Evolutionary conservation across 2,329 filamentous ascomycete species (phyloP).

Genomic region (Monilinia fructicola): DNA sequence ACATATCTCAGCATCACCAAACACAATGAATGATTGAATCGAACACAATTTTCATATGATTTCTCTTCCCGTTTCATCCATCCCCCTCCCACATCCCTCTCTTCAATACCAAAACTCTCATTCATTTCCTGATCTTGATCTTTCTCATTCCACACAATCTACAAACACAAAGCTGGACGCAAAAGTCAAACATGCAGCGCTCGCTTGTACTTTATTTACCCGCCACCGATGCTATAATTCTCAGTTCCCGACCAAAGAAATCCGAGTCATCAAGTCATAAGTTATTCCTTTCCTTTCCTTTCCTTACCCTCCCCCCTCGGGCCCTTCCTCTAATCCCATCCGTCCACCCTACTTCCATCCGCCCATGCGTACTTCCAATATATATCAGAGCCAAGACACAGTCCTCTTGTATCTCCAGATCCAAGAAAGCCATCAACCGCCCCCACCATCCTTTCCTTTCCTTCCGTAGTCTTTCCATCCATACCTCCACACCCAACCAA

Average conservation of each 20-base stretch:
- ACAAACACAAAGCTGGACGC: neutral
- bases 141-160: neutral
- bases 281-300: neutral
- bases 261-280: constrained; percentile 17
- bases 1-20: neutral
- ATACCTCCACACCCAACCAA: constrained; percentile 14
- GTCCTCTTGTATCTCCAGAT: neutral
- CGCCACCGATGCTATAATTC: constrained; percentile 12
- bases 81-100: neutral
- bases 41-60: constrained; percentile 11
- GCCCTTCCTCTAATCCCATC: neutral
- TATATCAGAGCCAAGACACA: constrained; percentile 7
- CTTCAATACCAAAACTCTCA: neutral
- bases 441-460: constrained; percentile 3
- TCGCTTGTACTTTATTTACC: constrained; percentile 9
- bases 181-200: neutral
- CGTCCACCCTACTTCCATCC: neutral
- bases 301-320: neutral
- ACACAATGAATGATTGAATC: neutral
- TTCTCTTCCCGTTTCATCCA: neutral
- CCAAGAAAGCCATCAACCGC: constrained; percentile 5
- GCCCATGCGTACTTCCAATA: neutral
- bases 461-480: constrained; percentile 11
- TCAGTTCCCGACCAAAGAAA: constrained; percentile 13
- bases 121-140: neutral